These are phyloP conservation scores for Ophiocordyceps camponoti-floridani DNA, from an alignment of 2,329 filamentous ascomycete genomes.

Conservation along the genomic window DNA sequence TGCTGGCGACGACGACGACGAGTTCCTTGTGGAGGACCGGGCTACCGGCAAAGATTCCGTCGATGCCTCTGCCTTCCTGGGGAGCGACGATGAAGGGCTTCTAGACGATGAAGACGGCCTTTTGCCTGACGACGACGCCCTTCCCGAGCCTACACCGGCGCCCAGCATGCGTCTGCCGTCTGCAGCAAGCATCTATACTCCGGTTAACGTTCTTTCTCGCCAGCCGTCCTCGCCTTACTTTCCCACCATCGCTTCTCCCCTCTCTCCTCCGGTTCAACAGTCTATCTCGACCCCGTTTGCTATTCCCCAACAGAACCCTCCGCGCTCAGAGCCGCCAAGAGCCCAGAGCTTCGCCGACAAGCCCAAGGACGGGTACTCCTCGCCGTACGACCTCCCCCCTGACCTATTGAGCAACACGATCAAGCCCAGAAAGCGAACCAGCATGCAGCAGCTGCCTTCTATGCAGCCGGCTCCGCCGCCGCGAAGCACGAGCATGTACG, in stretches of 20 bases:
- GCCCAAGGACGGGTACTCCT: slow-evolving; percentile 78
- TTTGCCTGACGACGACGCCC: slow-evolving; percentile 35
- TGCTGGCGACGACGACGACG: slow-evolving; percentile 56
- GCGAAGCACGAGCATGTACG: slow-evolving; percentile 42
- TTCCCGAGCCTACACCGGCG: slow-evolving; percentile 6
- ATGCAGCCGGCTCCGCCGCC: slow-evolving; percentile 28
- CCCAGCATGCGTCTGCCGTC: slow-evolving; percentile 2
- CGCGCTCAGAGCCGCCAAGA: slow-evolving; percentile 30
- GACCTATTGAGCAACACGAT: slow-evolving; percentile 42
- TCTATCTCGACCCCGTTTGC: slow-evolving; percentile 8
- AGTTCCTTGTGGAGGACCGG: slow-evolving; percentile 41
- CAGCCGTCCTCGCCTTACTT: background rate
- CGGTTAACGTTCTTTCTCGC: slow-evolving; percentile 6
- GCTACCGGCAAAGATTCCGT: slow-evolving; percentile 24
- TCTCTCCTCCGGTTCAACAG: too few relatives aligned
- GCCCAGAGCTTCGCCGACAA: slow-evolving; percentile 80
- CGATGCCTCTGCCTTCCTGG: slow-evolving; percentile 49
- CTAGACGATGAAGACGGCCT: slow-evolving; percentile 22
- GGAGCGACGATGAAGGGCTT: slow-evolving; percentile 75
- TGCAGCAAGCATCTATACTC: slow-evolving; percentile 10
- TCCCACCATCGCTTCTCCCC: too few relatives aligned
- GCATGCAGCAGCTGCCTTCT: slow-evolving; percentile 35
- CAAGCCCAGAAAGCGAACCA: slow-evolving; percentile 48
- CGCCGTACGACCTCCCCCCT: slow-evolving; percentile 87
- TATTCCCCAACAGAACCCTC: slow-evolving; percentile 12